Evolutionary conservation across 352 stramenopile genomes (phyloP), one percentile per base, ranked within the genome.

Genomic region (Aphanomyces astaci): DNA sequence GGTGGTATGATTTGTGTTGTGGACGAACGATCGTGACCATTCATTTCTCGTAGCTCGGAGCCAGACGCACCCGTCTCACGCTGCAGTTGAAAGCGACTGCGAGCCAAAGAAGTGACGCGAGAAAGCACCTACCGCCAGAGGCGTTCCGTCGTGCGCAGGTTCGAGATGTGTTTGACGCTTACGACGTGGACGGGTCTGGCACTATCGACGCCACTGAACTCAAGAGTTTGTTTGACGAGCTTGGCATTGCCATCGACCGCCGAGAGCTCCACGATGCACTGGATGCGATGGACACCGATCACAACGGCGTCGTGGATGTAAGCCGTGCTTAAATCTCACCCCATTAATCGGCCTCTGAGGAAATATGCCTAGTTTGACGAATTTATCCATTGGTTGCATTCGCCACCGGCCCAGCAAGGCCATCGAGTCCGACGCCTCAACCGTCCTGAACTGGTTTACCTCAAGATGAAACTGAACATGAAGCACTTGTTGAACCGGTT

Each of bases 151-250:
- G 56, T 15, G 56, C 56, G 5, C 32, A 32, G 17, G n/a, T 65
- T 9, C 32, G 31, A 10, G 56, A 65, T 39, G 32, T 65, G 17
- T 90, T 90, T 67, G 73, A 73, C 19, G 76, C 79, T 64, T 90
- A 86, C 48, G 80, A 89, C 57, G 64, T 75, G 51, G 80, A 90
- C 64, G 60, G 51, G 2, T 89, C 73, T 53, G 80, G 79, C 13
- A 73, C 74, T 46, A 87, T 90, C 17, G 79, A 88, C 46, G 52
- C 70, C 22, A 22, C 24, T 11, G 80, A 90, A 68, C 73, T 90
- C 27, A 72, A 70, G 11, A 59, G 68, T 15, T 67, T 90, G 3
- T 74, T 87, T n/a, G 63, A 79, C 9, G 77, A 88, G 43, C 76
- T 90, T 13, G 80, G 82, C 0, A 10, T 76, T 79, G 17, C 36